phyloP scores from a whole-genome alignment of 176 grass and related monocot genomes.

The Oryza glumipatula region DNA sequence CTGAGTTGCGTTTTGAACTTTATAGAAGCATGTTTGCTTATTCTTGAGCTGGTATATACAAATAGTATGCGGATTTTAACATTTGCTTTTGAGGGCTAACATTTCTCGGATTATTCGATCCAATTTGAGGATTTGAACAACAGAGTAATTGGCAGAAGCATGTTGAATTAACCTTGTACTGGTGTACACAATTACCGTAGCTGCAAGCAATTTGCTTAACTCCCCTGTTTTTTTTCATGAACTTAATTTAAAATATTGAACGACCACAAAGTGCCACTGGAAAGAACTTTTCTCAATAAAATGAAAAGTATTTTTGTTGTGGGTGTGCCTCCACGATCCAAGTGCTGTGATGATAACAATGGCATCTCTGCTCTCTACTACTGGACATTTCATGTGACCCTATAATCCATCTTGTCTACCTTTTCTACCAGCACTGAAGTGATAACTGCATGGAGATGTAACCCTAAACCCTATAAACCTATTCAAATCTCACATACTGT shows the following conservation, averaged over 20 bases:
- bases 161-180: too few relatives aligned
- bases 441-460: background rate
- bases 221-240: background rate
- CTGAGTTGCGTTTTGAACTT: slow-evolving; percentile 10
- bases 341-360: background rate
- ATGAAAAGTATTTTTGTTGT: background rate
- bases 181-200: background rate
- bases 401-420: background rate
- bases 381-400: background rate
- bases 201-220: background rate
- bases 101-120: too few relatives aligned
- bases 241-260: background rate
- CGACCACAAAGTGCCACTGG: background rate
- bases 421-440: background rate
- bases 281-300: slow-evolving; percentile 3
- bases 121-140: too few relatives aligned
- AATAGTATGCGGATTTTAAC: background rate
- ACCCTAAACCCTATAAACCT: background rate
- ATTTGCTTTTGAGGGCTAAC: too few relatives aligned
- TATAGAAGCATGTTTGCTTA: background rate
- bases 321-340: background rate
- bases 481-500: slow-evolving; percentile 3
- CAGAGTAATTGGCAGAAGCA: too few relatives aligned
- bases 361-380: background rate
- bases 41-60: background rate